Percentiles rank a stretch among this genome's conserved stretches.
Conservation (phyloP, 2,329 filamentous ascomycete species). For the Colletotrichum eremochloae region DNA sequence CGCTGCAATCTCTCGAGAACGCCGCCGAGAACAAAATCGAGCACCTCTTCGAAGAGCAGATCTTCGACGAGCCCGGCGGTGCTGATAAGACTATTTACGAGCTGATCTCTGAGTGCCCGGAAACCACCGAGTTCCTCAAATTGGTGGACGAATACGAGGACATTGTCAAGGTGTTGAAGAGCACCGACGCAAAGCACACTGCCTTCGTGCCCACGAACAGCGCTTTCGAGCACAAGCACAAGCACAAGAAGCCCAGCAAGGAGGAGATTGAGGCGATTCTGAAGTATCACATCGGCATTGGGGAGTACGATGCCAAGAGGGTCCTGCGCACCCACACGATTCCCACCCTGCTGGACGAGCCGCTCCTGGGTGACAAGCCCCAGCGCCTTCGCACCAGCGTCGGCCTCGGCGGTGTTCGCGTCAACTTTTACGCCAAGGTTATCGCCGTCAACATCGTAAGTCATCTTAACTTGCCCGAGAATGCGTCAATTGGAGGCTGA, state of each 20-base stretch:
- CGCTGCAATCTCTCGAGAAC: constrained; percentile 51
- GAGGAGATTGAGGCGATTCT: constrained; percentile 78
- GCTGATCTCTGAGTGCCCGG: constrained; percentile 79
- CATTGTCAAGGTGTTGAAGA: constrained; percentile 80
- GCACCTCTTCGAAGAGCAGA: constrained; percentile 38
- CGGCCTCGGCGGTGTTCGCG: constrained; percentile 70
- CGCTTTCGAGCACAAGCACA: constrained; percentile 76
- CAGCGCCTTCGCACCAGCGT: constrained; percentile 81
- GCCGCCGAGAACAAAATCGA: constrained; percentile 46
- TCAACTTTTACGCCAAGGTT: constrained; percentile 85
- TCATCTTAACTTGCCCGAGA: background rate
- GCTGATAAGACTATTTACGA: constrained; percentile 83
- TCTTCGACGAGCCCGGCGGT: constrained; percentile 49
- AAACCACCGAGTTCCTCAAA: constrained; percentile 82
- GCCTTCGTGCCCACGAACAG: constrained; percentile 84
- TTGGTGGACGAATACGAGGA: constrained; percentile 81
- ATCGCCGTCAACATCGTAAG: constrained; percentile 78
- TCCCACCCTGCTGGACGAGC: constrained; percentile 73
- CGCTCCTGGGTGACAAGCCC: constrained; percentile 71
- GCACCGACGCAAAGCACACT: constrained; percentile 80
- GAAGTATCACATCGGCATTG: constrained; percentile 80
- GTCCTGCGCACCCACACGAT: constrained; percentile 81
- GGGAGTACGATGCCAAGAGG: constrained; percentile 73
- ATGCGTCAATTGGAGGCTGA: background rate
- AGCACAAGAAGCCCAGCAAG: constrained; percentile 73